Evolutionary conservation across 495 filamentous ascomycete genomes (phyloP).

Genomic region (Hyaloscypha bicolor): DNA sequence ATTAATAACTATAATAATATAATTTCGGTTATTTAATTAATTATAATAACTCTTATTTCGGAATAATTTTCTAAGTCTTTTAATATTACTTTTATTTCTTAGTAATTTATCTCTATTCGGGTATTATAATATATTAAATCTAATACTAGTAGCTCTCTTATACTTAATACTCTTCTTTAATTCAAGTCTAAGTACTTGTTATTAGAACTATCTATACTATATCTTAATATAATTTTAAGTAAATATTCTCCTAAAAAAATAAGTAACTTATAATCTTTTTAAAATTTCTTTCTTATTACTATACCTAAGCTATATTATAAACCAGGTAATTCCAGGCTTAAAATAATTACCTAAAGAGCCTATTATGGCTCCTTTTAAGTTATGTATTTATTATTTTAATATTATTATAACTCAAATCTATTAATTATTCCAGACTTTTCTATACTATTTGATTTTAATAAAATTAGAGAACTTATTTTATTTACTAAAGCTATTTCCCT

Average conservation of each 20-base stretch:
- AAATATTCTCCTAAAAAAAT: neutral
- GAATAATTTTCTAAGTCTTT: constrained; percentile 22
- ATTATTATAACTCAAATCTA: neutral
- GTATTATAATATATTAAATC: neutral
- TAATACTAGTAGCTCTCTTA: constrained; percentile 1
- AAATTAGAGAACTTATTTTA: too few species aligned
- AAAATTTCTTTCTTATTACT: too few species aligned
- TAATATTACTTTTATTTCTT: constrained; percentile 16
- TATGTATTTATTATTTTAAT: neutral
- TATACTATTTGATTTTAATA: neutral
- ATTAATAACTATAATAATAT: constrained; percentile 19
- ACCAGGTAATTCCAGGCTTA: too few species aligned
- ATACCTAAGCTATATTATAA: too few species aligned
- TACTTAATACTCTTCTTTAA: constrained; percentile 5
- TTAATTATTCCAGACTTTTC: neutral
- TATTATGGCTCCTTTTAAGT: neutral
- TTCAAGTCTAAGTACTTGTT: neutral
- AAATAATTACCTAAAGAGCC: neutral
- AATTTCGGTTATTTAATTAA: constrained; percentile 11
- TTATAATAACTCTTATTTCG: constrained; percentile 1
- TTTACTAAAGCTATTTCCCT: too few species aligned
- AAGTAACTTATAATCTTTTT: neutral
- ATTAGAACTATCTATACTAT: neutral
- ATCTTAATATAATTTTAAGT: constrained; percentile 1
- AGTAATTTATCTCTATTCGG: too few species aligned